A percentile compares a stretch with the other conserved stretches of the same genome.
Evolutionary conservation across 176 grass and related monocot genomes (phyloP).

Genomic region (Hordeum marinum): DNA sequence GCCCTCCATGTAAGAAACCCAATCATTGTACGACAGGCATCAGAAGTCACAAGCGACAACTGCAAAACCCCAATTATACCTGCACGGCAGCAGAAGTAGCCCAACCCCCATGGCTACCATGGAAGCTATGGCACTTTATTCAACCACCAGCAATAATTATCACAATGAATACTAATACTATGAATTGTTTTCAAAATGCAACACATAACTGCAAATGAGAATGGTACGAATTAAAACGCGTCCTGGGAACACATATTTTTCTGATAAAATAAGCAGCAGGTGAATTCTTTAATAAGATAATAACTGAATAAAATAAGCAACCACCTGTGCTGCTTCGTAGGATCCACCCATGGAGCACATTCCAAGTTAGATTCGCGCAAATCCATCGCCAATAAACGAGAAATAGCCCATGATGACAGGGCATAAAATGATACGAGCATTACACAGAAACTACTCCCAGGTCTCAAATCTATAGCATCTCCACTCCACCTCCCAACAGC

Average conservation of each 20-base stretch:
- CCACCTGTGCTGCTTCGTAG: background rate
- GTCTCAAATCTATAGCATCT: background rate
- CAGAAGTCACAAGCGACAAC: constrained; percentile 7
- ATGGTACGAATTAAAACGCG: background rate
- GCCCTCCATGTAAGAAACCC: constrained; percentile 1
- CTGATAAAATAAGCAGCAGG: background rate
- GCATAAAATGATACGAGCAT: background rate
- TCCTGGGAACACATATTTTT: background rate
- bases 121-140: background rate
- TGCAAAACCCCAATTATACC: constrained; percentile 13
- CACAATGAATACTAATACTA: background rate
- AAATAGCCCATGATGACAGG: background rate
- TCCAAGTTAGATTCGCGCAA: background rate
- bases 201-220: no score
- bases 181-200: background rate
- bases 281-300: background rate
- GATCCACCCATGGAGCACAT: background rate
- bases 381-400: background rate
- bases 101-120: background rate
- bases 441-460: background rate
- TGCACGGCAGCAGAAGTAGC: background rate
- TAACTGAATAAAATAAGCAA: background rate
- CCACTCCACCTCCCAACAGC: background rate
- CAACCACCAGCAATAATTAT: constrained; percentile 24
- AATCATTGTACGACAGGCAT: constrained; percentile 18